Evolutionary conservation across 1,284 basidiomycete genomes (phyloP).

Genomic region (Cutaneotrichosporon mucoides): DNA sequence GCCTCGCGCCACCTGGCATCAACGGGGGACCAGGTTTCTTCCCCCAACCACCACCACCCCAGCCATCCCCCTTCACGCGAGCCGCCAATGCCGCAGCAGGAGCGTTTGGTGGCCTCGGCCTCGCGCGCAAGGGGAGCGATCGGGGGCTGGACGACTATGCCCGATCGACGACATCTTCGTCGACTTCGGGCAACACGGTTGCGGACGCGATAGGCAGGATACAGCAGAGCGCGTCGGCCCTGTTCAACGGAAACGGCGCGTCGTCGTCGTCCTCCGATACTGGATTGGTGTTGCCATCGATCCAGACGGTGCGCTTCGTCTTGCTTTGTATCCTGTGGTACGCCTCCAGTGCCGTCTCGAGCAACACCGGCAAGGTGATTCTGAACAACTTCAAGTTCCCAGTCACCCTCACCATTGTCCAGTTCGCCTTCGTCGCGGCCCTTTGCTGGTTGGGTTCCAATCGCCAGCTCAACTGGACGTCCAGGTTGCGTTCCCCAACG

Average conservation of each 20-base stretch:
- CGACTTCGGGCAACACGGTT: neutral
- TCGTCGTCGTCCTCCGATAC: neutral
- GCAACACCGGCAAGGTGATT: conserved; percentile 51
- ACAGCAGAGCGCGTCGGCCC: neutral
- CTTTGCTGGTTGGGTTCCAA: conserved; percentile 78
- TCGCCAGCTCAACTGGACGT: conserved; percentile 56
- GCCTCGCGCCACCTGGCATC: neutral
- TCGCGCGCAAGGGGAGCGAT: conserved; percentile 15
- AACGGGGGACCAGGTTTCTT: conserved; percentile 16
- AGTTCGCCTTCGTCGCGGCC: conserved; percentile 87
- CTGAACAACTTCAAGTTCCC: conserved; percentile 50
- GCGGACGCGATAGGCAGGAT: neutral
- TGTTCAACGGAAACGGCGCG: neutral
- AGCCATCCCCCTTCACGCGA: neutral
- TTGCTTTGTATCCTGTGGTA: conserved; percentile 50
- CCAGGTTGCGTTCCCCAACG: conserved; percentile 63
- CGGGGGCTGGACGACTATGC: neutral
- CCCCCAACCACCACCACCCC: neutral
- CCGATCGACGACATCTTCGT: too few species aligned
- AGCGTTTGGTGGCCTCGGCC: conserved; percentile 4
- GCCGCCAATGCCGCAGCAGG: conserved; percentile 1
- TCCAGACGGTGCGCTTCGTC: conserved; percentile 44
- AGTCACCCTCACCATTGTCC: conserved; percentile 77
- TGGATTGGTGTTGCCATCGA: conserved; percentile 22
- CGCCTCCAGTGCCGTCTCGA: conserved; percentile 47